Conservation (phyloP, 441 rosid species). For the Pelargonium citronellum region DNA sequence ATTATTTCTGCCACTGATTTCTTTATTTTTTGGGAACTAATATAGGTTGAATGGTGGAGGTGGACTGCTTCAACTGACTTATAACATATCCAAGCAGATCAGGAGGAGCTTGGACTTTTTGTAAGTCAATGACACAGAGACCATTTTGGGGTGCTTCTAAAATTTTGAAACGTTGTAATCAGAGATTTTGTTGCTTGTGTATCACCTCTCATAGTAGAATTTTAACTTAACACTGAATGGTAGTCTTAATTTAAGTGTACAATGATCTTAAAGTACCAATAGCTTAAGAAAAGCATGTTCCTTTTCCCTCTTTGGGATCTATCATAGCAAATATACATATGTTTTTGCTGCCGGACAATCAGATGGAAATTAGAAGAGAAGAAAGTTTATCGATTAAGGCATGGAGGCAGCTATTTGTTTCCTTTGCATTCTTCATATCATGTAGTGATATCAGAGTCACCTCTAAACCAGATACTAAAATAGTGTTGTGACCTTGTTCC, state of each 20-base stretch:
- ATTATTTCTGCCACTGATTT: not conserved
- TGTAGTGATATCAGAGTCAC: too few relatives aligned
- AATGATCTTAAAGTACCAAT: too few relatives aligned
- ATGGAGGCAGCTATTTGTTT: not conserved
- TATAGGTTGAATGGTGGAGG: conserved; percentile 15
- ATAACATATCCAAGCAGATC: not conserved
- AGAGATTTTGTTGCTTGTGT: too few relatives aligned
- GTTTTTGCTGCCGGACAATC: too few relatives aligned
- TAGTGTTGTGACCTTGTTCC: not conserved
- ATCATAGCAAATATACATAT: too few relatives aligned
- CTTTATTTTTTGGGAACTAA: not conserved
- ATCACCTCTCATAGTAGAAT: too few relatives aligned
- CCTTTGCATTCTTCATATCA: not conserved
- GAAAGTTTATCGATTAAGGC: not conserved
- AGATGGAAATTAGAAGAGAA: not conserved
- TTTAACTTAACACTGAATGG: too few relatives aligned
- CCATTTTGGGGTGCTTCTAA: conserved; percentile 9
- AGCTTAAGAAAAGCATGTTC: too few relatives aligned
- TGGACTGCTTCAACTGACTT: conserved; percentile 4
- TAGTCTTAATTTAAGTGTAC: too few relatives aligned
- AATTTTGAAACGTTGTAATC: not conserved
- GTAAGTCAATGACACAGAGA: conserved; percentile 7
- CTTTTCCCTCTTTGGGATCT: too few relatives aligned
- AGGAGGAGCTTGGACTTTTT: conserved; percentile 14
- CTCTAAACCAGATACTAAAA: not conserved